Conservation (phyloP, 2,329 filamentous ascomycete species). For the Cercospora brassicicola region DNA sequence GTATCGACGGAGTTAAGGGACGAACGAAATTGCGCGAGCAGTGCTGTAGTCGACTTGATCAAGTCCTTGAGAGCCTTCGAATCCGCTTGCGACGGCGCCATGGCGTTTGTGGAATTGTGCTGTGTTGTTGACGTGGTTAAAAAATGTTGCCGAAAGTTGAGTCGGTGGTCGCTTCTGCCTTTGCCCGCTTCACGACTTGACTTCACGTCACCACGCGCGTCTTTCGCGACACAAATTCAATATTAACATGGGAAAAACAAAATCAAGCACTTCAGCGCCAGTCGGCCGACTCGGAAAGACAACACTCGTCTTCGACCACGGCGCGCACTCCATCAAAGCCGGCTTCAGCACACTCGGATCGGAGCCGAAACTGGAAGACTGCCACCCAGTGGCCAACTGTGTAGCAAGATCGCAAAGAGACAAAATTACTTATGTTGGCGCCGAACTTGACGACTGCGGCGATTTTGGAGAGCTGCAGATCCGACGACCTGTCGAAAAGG, state of each 20-base stretch:
- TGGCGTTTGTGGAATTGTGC: slow-evolving; percentile 2
- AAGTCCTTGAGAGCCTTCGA: slow-evolving; percentile 33
- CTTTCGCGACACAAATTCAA: slow-evolving; percentile 8
- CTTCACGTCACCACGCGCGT: slow-evolving; percentile 10
- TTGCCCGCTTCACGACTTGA: slow-evolving; percentile 2
- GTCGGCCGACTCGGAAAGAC: slow-evolving; percentile 24
- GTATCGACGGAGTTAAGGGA: slow-evolving; percentile 31
- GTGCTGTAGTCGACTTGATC: slow-evolving; percentile 34
- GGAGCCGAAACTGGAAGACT: slow-evolving; percentile 50
- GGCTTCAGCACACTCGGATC: slow-evolving; percentile 59
- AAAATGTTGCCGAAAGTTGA: not conserved
- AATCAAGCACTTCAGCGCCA: slow-evolving; percentile 1
- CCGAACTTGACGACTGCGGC: slow-evolving; percentile 73
- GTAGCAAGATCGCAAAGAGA: slow-evolving; percentile 76
- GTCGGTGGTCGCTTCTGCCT: not conserved
- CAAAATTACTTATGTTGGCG: slow-evolving; percentile 74
- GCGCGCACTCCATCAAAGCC: slow-evolving; percentile 86
- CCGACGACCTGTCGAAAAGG: slow-evolving; percentile 86
- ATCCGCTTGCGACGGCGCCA: slow-evolving; percentile 33
- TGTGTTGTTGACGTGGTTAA: not conserved
- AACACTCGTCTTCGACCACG: slow-evolving; percentile 91
- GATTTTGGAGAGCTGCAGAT: slow-evolving; percentile 90
- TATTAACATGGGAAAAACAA: slow-evolving; percentile 16
- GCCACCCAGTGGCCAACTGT: slow-evolving; percentile 79
- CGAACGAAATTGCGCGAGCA: slow-evolving; percentile 37